Percentiles rank a stretch among this genome's conserved stretches.
Evolutionary conservation across 768 basidiomycete genomes (phyloP).

Genomic region (Termitomyces eurrhizus): DNA sequence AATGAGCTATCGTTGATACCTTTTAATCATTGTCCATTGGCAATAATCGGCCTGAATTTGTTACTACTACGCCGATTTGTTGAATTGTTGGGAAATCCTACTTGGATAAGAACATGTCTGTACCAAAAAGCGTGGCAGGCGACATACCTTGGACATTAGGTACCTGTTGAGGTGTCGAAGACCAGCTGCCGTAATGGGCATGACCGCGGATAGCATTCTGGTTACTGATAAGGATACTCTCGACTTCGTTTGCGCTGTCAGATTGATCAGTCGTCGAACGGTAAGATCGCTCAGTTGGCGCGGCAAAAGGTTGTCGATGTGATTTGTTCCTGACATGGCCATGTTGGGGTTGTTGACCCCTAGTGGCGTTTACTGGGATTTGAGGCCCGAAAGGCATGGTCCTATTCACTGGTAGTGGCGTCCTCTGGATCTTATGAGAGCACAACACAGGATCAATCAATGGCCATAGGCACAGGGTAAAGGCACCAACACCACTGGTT

Average conservation of each 20-base stretch:
- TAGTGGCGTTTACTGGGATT: slow-evolving; percentile 20
- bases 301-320: slow-evolving; percentile 48
- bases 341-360: slow-evolving; percentile 30
- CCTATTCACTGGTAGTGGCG: slow-evolving; percentile 59
- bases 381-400: slow-evolving; percentile 28
- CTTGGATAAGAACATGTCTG: not conserved
- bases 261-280: slow-evolving; percentile 54
- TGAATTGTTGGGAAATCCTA: slow-evolving; percentile 8
- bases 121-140: not conserved
- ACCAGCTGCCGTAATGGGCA: slow-evolving; percentile 33
- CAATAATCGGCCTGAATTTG: slow-evolving; percentile 18
- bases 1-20: slow-evolving; percentile 1
- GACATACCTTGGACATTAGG: slow-evolving; percentile 18
- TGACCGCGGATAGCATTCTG: slow-evolving; percentile 16
- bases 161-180: slow-evolving; percentile 21
- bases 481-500: slow-evolving; percentile 47
- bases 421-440: slow-evolving; percentile 57
- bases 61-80: slow-evolving; percentile 10
- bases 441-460: not conserved
- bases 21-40: slow-evolving; percentile 9
- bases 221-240: slow-evolving; percentile 48
- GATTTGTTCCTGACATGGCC: slow-evolving; percentile 29
- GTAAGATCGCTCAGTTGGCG: slow-evolving; percentile 36
- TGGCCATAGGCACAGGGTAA: not conserved
- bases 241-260: slow-evolving; percentile 71